Base-by-base conservation (phyloP, 192 early-diverging fungal species). In the Umbelopsis isabellina region DNA sequence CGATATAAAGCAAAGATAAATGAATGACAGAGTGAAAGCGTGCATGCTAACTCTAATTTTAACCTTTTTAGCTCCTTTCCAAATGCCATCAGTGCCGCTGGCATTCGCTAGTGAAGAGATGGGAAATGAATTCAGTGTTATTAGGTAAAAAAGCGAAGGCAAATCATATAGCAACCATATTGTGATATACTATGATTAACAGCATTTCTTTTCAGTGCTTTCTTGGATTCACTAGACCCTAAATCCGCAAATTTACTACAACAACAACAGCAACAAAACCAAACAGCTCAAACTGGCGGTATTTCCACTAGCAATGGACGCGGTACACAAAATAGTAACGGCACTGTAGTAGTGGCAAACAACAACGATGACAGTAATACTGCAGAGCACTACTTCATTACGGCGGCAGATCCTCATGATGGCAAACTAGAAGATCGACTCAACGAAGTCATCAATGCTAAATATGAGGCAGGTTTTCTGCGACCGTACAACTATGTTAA, bases 401-500 rank as follows among this genome's bases (percentile, higher is more conserved):
- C 92, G 4, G 95, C 95, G 1, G 97, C 97, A 0, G 95, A 98
- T 75, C 97, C 97, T 0, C 86, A 82, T 35, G 93, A 96, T 74
- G 92, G 91, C 18, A 88, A 89, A 23, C 86, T 89, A 10, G 93
- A 95, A 75, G 95, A 95, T 71, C 90, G 95, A 73, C 83, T 98
- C 69, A 93, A 87, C 21, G 91, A 94, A 70, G 91, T 98, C 21
- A 95, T 98, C 75, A 91, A 91, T 74, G 97, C 97, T 27, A 98
- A 98, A 77, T 94, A 93, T 67, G 94, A 98, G 69, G 97, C 97
- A 0, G 97, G 97, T 0, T 87, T 96, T 70, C 82, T 98, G 49
- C 95, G 94, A 78, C 97, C 97, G n/a, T 96, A 96, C 87, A 96
- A 98, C 83, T 97, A 97, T 78, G 90, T 94, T 73, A 93, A 88